Evolutionary conservation across 306 rosid species (phyloP), one percentile per base, ranked within the genome.

Genomic region (Citrullus colocynthis): DNA sequence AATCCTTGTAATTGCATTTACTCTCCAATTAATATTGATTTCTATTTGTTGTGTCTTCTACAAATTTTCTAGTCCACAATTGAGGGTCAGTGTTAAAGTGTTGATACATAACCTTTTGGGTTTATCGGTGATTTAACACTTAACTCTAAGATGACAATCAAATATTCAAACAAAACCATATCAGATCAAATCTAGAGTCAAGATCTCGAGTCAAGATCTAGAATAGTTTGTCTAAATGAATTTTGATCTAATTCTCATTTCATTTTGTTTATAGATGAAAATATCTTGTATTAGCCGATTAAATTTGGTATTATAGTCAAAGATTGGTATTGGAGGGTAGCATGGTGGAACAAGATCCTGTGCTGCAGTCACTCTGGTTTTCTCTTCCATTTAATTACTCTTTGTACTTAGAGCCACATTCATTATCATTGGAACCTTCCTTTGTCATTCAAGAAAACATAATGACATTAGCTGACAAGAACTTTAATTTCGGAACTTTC

Each of bases 381-480:
- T 41, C 32, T 39, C 49, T 65, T 65, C 12, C 42, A 64, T 45
- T 65, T 62, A 34, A 62, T 62, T 7, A 62, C 42, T 42, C 69
- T 30, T 62, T 42, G 30, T 69, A 65, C 49, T 65, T 17, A 12
- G 51, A 39, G 51, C 51, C 6, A 42, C 36, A 20, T 45, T 45
- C 76, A 70, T 70, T 45, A 70, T 6, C 58, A 70, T 21, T 13
- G 39, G 76, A 70, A 70, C 52, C 58, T 70, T 70, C 76, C 58
- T 45, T 45, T 70, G 76, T 70, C 57, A 70, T 70, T 70, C 76
- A 70, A 45, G 76, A 21, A 48, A 69, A 41, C 55, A 69, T 45
- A 17, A 18, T n/a, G 16, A 69, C 18, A 12, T 41, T n/a, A 67
- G 75, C 36, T 20, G 58, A 70, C 76, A 45, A 15, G 57, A 70